Evolutionary conservation across 73 alveolate genomes (phyloP).

Genomic region (Paramecium primaurelia): DNA sequence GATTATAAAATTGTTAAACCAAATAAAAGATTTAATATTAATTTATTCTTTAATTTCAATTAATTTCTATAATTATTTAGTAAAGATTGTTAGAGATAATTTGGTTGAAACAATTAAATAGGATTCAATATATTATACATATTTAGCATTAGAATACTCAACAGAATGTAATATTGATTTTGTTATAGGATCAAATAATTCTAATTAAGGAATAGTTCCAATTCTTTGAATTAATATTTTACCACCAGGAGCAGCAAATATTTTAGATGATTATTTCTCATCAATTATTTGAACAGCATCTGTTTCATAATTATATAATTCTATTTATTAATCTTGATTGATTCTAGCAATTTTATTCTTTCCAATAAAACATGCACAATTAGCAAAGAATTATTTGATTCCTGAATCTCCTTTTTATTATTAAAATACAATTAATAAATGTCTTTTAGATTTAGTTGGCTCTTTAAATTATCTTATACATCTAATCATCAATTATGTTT

Average conservation of each 20-base stretch:
- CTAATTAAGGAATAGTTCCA: neutral
- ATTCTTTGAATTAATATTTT: neutral
- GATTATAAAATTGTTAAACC: slow-evolving; percentile 82
- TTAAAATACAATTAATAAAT: neutral
- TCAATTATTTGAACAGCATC: slow-evolving; percentile 34
- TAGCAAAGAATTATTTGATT: neutral
- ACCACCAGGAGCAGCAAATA: slow-evolving; percentile 37
- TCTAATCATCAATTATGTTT: slow-evolving; percentile 37
- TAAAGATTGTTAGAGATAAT: slow-evolving; percentile 26
- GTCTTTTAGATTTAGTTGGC: neutral
- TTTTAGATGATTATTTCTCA: neutral
- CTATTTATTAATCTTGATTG: neutral
- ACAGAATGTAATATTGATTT: neutral
- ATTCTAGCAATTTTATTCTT: slow-evolving; percentile 25
- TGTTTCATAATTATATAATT: slow-evolving; percentile 53
- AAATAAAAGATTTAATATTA: slow-evolving; percentile 68
- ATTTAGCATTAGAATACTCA: neutral
- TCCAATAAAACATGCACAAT: slow-evolving; percentile 5
- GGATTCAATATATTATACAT: neutral
- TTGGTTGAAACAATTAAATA: neutral
- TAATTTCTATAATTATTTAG: slow-evolving; percentile 79
- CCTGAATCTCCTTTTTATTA: neutral
- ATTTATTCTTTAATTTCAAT: slow-evolving; percentile 75
- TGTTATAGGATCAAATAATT: slow-evolving; percentile 9
- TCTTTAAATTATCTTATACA: neutral